A percentile compares a stretch with the other conserved stretches of the same genome.
phyloP scores from a whole-genome alignment of 129 eudicot genomes.

The Centrapalus pauciflorus region DNA sequence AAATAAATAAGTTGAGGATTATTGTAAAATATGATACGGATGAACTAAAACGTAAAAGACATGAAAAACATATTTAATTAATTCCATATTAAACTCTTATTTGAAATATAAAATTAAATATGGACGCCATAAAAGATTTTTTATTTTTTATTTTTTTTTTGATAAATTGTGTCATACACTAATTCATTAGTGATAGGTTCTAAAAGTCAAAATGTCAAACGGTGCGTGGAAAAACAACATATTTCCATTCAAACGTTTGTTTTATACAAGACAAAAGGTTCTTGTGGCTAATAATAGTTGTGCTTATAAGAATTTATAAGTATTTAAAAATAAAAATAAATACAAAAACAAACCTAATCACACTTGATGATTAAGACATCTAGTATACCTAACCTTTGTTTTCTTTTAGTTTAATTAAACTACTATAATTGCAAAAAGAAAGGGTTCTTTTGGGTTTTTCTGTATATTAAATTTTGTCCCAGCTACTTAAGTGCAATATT shows the following conservation, averaged over 20 bases:
- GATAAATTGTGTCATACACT: no score
- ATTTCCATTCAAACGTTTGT: slow-evolving; percentile 1
- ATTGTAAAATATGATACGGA: no score
- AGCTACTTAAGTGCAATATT: not conserved
- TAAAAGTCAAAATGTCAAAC: not conserved
- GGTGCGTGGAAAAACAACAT: not conserved
- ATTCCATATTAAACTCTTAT: no score
- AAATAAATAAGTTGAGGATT: no score
- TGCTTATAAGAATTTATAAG: not conserved
- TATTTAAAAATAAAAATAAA: not conserved
- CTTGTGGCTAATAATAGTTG: not conserved
- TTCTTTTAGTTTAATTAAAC: not conserved
- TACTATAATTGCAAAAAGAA: slow-evolving; percentile 29
- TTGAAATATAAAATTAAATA: no score
- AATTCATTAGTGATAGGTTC: no score
- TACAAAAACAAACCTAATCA: not conserved
- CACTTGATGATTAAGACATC: slow-evolving; percentile 19
- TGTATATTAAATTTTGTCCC: not conserved
- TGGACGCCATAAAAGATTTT: no score
- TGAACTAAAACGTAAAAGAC: no score
- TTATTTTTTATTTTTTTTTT: no score
- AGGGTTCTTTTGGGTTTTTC: slow-evolving; percentile 30
- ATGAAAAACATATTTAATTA: no score
- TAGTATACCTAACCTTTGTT: slow-evolving; percentile 19
- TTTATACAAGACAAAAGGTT: slow-evolving; percentile 14